Base-by-base conservation (phyloP, 768 basidiomycete species). In the Suillus luteus region DNA sequence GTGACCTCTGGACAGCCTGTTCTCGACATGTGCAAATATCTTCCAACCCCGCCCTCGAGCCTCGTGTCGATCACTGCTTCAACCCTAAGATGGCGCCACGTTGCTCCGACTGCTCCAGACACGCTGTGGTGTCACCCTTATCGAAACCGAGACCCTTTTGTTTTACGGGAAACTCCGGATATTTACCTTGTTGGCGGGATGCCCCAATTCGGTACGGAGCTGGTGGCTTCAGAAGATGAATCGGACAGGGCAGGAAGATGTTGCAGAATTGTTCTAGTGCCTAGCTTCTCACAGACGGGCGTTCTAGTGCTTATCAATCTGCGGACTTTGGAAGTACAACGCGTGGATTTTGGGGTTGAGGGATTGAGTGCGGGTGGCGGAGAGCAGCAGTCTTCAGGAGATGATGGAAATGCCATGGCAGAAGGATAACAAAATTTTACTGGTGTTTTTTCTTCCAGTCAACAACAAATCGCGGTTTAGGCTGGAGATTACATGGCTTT, bases 51-150 rank as follows among this genome's bases (percentile, higher is more conserved):
- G 8, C 86, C 87, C 8, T 81, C 85, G 62, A 90, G 90, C n/a
- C 83, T 90, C 46, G 73, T 96, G 40, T 84, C 85, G 3, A 82
- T 98, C 64, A 84, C 93, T 11, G 84, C 88, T 70, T 81, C 89
- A 48, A 96, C 95, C 12, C 81, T 99, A 40, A 85, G 82, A 69
- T 99, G 96, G 97, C 81, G 95, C 63, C 96, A 99, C 78, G 87
- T 97, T 74, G 95, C 97, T n/a, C 97, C 97, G 4, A 99, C 97
- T 9, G 96, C 96, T 31, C 97, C 97, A 33, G 97, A 99, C 76
- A 99, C 97, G 1, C 83, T 99, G 4, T 98, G 95, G 95, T 98
- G 97, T 70, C 96, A 98, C 74, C 97, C 97, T 19, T 99, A 91
- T 79, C 86, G 91, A 58, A 81, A 85, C 35, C 79, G 81, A 19